Evolutionary conservation across 129 eudicot species (phyloP).

Genomic region (Pittosporum tobira): DNA sequence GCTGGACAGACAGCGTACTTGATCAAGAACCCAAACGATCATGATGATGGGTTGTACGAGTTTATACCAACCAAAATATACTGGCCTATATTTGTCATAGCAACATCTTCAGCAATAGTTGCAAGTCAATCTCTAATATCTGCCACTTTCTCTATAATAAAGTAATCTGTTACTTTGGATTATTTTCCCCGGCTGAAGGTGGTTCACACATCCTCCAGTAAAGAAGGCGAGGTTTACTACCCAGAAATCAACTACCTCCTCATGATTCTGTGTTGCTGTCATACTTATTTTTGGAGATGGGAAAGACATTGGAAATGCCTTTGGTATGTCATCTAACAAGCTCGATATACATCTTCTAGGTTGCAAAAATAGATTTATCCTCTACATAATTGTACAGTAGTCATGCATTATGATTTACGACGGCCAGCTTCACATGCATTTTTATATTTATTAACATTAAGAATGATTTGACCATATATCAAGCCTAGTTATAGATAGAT

Average conservation of each 20-base stretch:
- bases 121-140: conserved; percentile 73
- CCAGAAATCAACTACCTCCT: conserved; percentile 65
- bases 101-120: conserved; percentile 55
- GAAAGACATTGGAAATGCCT: conserved; percentile 65
- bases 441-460: no score
- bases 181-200: conserved; percentile 68
- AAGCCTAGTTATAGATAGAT: no score
- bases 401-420: no score
- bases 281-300: conserved; percentile 60
- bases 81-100: conserved; percentile 62
- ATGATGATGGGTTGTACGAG: conserved; percentile 51
- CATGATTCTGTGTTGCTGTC: conserved; percentile 63
- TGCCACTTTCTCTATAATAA: conserved; percentile 63
- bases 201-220: conserved; percentile 58
- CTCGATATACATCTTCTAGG: no score
- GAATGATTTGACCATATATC: no score
- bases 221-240: conserved; percentile 72
- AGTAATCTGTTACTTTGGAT: conserved; percentile 62
- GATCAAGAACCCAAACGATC: conserved; percentile 51
- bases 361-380: no score
- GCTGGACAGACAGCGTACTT: conserved; percentile 74
- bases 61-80: conserved; percentile 45
- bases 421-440: no score
- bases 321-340: conserved; percentile 30
- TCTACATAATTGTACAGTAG: no score